Base-by-base conservation (phyloP, 148 eudicot species). In the Vaccinium vitisidaea region DNA sequence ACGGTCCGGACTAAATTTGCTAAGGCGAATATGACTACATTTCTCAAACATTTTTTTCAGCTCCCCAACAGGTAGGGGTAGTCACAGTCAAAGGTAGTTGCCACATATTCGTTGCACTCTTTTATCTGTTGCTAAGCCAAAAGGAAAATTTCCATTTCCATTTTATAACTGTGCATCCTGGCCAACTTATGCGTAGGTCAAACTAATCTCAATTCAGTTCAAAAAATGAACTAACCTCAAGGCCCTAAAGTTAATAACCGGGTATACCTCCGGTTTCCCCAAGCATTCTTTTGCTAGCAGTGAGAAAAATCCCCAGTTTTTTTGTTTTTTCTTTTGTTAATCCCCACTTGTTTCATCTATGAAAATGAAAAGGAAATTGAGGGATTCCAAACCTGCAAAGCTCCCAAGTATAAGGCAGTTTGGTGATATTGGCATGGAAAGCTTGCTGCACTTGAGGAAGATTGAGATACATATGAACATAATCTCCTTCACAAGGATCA, bases 401-500 rank as follows among this genome's bases (percentile, higher is more conserved):
- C 21, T 86, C 74, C 88, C 88, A 86, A 49, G 83, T 11, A 61
- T 83, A 74, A n/a, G 88, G 74, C 19, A 86, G 30, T 18, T 83
- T 86, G 80, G 88, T 83, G 14, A 2, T 55, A 36, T 86, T 86
- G 81, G 88, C 88, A 86, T 86, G 86, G 5, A 83, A 83, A 73
- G 80, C 79, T 25, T 79, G 43, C 54, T 86, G 88, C 13, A 86
- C 88, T 56, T 86, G 63, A 27, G 83, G 86, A 58, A 79, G 85
- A 73, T 86, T 86, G 80, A 83, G 86, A 74, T 86, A 86, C 21
- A 3, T 36, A 5, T 14, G n/a, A 59, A 61, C 81, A 75, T 86
- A 86, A 1, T 80, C 52, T 53, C 23, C 75, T 86, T 83, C 88
- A 73, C 88, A 86, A 1, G 88, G 88, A 86, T 86, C 88, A 56